Evolutionary conservation across 2,329 filamentous ascomycete species (phyloP).

Genomic region (Cordyceps cicadae): DNA sequence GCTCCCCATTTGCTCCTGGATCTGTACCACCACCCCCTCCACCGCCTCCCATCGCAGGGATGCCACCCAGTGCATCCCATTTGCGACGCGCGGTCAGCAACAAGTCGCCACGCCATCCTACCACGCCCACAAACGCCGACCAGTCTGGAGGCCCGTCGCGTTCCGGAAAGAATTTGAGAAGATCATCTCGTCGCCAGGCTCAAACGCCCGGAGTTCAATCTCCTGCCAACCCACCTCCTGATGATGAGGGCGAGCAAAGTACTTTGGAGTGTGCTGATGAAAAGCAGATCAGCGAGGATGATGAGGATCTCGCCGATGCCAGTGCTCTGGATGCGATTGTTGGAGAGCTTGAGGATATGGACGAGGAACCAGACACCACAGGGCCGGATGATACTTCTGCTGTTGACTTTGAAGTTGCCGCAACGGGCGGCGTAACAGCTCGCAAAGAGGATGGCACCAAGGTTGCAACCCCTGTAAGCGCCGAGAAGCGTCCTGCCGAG

Average conservation of each 20-base stretch:
- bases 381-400: conserved; percentile 60
- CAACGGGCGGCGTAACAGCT: conserved; percentile 80
- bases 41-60: conserved; percentile 25
- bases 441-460: conserved; percentile 86
- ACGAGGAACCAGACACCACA: conserved; percentile 44
- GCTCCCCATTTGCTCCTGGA: conserved; percentile 30
- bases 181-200: conserved; percentile 54
- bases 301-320: conserved; percentile 58
- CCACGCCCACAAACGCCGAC: conserved; percentile 35
- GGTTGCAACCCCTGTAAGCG: conserved; percentile 71
- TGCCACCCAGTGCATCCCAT: conserved; percentile 22
- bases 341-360: conserved; percentile 80
- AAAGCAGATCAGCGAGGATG: conserved; percentile 69
- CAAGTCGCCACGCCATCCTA: conserved; percentile 29
- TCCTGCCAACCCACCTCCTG: conserved; percentile 42
- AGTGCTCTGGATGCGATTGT: conserved; percentile 75
- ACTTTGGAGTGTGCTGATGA: conserved; percentile 90
- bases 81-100: conserved; percentile 34
- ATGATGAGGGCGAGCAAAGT: conserved; percentile 55
- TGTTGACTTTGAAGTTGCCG: conserved; percentile 83
- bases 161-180: conserved; percentile 52
- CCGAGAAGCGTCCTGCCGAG: conserved; percentile 29
- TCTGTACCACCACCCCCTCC: conserved; percentile 29
- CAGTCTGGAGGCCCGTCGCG: conserved; percentile 40
- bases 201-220: conserved; percentile 44